Percentiles rank a stretch among this genome's conserved stretches.
These are phyloP conservation scores for Fonsecaea monophora DNA, from an alignment of 2,329 filamentous ascomycete species.

Conservation along the genomic window DNA sequence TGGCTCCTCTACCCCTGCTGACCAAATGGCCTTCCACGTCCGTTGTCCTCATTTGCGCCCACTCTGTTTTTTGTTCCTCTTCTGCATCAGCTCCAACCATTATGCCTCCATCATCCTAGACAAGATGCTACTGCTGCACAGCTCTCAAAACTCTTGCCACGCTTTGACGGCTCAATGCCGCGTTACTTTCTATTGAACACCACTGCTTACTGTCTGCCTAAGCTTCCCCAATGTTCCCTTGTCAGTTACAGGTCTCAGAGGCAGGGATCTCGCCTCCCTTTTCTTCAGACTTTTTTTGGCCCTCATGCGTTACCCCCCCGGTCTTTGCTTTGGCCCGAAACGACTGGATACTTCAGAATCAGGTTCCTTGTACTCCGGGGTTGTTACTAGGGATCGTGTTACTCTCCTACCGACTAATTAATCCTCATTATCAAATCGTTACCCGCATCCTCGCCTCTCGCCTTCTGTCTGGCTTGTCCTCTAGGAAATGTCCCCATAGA, in stretches of 20 bases:
- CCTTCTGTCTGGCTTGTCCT: not conserved
- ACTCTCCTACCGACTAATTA: not conserved
- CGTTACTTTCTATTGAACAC: slow-evolving; percentile 7
- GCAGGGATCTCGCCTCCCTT: slow-evolving; percentile 6
- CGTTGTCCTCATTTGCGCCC: slow-evolving; percentile 3
- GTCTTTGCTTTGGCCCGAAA: not conserved
- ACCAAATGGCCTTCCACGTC: not conserved
- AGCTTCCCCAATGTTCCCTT: not conserved
- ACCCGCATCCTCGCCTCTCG: not conserved
- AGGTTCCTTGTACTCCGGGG: not conserved
- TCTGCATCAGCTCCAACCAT: slow-evolving; percentile 6
- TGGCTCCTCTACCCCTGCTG: not conserved
- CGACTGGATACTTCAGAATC: not conserved
- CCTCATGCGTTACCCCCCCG: not conserved
- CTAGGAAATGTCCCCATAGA: not conserved
- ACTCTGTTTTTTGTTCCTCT: slow-evolving; percentile 6
- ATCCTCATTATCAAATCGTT: slow-evolving; percentile 1
- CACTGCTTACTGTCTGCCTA: not conserved
- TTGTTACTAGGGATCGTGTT: not conserved
- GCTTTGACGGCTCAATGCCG: slow-evolving; percentile 6
- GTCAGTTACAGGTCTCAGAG: not conserved
- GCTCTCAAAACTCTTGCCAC: slow-evolving; percentile 8
- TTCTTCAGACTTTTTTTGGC: not conserved
- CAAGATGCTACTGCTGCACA: slow-evolving; percentile 8
- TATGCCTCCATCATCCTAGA: slow-evolving; percentile 2